These are phyloP conservation scores for Buxus sempervirens DNA, from an alignment of 164 flowering plant genomes.

Conservation along the genomic window DNA sequence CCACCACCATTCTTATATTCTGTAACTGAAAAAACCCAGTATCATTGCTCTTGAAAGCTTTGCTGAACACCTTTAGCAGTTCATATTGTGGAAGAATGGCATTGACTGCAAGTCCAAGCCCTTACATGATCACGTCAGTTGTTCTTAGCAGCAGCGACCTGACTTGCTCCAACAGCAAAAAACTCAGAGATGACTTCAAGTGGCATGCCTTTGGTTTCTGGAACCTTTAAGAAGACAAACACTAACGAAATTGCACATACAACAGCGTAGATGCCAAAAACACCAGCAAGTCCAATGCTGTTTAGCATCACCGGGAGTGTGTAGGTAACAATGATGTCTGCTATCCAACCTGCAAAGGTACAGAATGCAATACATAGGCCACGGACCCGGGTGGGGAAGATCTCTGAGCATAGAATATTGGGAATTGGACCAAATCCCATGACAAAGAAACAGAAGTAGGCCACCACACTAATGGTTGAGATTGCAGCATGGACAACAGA, in stretches of 20 bases:
- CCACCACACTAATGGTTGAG: conserved; percentile 66
- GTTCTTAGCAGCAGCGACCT: conserved; percentile 35
- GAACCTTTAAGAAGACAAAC: conserved; percentile 84
- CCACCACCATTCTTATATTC: background rate
- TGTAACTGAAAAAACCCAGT: no score
- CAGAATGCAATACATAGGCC: conserved; percentile 95
- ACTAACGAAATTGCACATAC: conserved; percentile 71
- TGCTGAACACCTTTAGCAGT: background rate
- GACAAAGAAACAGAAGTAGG: conserved; percentile 85
- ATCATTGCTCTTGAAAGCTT: no score
- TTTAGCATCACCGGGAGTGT: conserved; percentile 75
- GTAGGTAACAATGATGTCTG: conserved; percentile 92
- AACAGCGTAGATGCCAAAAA: conserved; percentile 72
- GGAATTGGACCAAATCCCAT: conserved; percentile 92
- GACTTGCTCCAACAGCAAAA: conserved; percentile 84
- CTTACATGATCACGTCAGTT: conserved; percentile 10
- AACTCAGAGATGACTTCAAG: conserved; percentile 89
- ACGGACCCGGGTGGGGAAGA: conserved; percentile 91
- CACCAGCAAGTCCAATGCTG: conserved; percentile 76
- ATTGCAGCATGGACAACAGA: conserved; percentile 51
- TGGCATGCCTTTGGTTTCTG: conserved; percentile 98
- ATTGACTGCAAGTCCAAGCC: background rate
- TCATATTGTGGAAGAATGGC: background rate
- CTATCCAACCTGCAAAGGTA: conserved; percentile 72
- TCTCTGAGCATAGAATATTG: conserved; percentile 90